These are phyloP conservation scores for Metschnikowia lunata DNA, from an alignment of 805 yeast genomes.

Conservation along the genomic window DNA sequence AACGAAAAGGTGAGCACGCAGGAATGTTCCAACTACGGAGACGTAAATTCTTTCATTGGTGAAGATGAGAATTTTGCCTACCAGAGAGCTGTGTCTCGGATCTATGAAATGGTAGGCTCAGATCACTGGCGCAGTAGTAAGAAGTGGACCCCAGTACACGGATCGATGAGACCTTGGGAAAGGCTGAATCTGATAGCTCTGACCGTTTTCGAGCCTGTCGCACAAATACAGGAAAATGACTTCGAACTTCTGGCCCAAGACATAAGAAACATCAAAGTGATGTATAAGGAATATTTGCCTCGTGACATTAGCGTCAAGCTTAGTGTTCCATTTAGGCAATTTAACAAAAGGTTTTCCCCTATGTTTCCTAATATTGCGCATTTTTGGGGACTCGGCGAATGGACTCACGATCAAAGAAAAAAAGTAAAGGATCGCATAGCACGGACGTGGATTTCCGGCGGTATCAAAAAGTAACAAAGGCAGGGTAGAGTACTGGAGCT, in stretches of 20 bases:
- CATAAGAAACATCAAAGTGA: slow-evolving; percentile 9
- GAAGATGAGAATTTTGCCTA: slow-evolving; percentile 75
- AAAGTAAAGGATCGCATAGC: slow-evolving; percentile 52
- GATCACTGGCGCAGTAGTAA: slow-evolving; percentile 44
- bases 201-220: too few species aligned
- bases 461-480: slow-evolving; percentile 9
- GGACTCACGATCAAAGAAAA: slow-evolving; percentile 46
- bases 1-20: neutral
- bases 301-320: slow-evolving; percentile 20
- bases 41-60: slow-evolving; percentile 60
- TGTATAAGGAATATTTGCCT: slow-evolving; percentile 18
- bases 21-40: slow-evolving; percentile 32
- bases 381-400: slow-evolving; percentile 66
- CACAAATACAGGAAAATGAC: neutral
- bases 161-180: slow-evolving; percentile 58
- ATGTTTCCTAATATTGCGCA: slow-evolving; percentile 33
- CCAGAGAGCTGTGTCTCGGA: slow-evolving; percentile 63
- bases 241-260: slow-evolving; percentile 2
- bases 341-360: slow-evolving; percentile 23
- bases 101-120: slow-evolving; percentile 55
- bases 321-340: slow-evolving; percentile 21
- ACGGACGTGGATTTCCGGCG: slow-evolving; percentile 47
- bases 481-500: neutral
- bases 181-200: neutral
- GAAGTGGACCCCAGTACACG: slow-evolving; percentile 54